A percentile compares a stretch with the other conserved stretches of the same genome.
Conservation (phyloP, 768 basidiomycete genomes). For the Crassisporium funariophilum region DNA sequence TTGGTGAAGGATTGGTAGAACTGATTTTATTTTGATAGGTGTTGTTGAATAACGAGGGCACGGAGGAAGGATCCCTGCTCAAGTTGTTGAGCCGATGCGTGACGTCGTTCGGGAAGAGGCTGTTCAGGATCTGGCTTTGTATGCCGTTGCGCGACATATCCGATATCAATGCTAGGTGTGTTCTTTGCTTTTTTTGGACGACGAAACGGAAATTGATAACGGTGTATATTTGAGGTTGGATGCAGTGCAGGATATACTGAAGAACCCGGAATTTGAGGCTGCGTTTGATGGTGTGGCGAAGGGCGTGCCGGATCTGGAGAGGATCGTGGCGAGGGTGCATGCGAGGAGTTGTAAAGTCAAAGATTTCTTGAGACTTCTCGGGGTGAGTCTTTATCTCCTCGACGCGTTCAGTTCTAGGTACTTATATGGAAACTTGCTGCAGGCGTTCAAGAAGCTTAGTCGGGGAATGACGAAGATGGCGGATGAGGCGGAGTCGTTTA, state of each 20-base stretch:
- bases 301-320: conserved; percentile 88
- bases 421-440: background rate
- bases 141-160: conserved; percentile 81
- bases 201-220: background rate
- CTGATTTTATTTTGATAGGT: conserved; percentile 45
- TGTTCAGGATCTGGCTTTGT: conserved; percentile 97
- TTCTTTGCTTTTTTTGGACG: background rate
- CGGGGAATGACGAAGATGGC: conserved; percentile 65
- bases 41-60: conserved; percentile 90
- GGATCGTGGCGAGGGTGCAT: conserved; percentile 93
- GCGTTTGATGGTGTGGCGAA: conserved; percentile 78
- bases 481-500: conserved; percentile 70
- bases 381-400: conserved; percentile 41
- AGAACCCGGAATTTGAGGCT: conserved; percentile 73
- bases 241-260: conserved; percentile 90
- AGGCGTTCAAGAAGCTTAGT: conserved; percentile 80
- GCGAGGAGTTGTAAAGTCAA: conserved; percentile 86
- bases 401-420: background rate
- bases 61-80: conserved; percentile 86
- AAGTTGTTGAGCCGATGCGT: conserved; percentile 81
- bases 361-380: conserved; percentile 85
- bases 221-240: conserved; percentile 79
- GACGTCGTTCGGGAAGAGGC: conserved; percentile 93
- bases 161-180: conserved; percentile 89
- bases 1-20: background rate